Evolutionary conservation across 129 eudicot species (phyloP), one percentile per base, ranked within the genome.

Genomic region (Apium graveolens): DNA sequence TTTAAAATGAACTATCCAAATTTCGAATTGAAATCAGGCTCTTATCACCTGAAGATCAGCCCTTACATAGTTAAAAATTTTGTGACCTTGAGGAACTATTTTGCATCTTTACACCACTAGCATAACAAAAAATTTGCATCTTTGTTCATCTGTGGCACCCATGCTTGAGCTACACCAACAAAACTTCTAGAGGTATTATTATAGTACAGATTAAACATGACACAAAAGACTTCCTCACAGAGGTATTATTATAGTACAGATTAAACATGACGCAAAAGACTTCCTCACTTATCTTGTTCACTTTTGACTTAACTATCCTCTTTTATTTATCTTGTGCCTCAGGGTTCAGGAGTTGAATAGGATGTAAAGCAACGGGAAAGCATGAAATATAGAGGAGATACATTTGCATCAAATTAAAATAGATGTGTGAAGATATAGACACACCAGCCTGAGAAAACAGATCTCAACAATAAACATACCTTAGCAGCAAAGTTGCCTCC

Each of bases 401-500:
- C 71, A n/a, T 77, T 42, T 48, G n/a, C 49, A 39, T 60, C 24
- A 13, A 5, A 55, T 60, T 8, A 42, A 38, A 16, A 39, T 39
- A 27, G 29, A 65, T 78, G 45, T 44, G 43, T 43, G 44, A 26
- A 27, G 41, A 53, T 7, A 24, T 7, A 24, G 69, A 55, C 0
- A 12, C 44, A 20, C 20, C 27, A 21, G 34, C 42, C 79, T 63
- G 35, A 11, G 35, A 9, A 27, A 37, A 43, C 26, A 20, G 34
- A 73, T 63, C 37, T 42, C n/a, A 35, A 42, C 49, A n/a, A 74
- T 10, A 13, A 75, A 83, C 66, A 51, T 79, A 95, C 99, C 99
- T 95, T 95, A 75, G 96, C 96, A 41, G 99, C 99, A 80, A 95
- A 95, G 81, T 84, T 83, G 80, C 99, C 99, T 49, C 99, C 96